Evolutionary conservation across 1,284 basidiomycete species (phyloP), one percentile per base, ranked within the genome.

Genomic region (Termitomyces sp.): DNA sequence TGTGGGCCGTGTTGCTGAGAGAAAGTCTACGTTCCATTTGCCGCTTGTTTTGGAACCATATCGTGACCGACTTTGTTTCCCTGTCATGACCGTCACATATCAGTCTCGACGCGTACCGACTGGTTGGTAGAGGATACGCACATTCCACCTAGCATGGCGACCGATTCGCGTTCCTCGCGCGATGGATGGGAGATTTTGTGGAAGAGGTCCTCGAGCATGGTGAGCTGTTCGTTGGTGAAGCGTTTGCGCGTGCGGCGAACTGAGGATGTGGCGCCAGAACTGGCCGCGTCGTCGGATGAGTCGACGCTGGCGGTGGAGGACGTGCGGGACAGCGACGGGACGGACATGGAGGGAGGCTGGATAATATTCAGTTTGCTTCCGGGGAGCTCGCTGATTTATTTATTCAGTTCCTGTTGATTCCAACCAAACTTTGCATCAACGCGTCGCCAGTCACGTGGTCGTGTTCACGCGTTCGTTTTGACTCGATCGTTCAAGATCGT

Each of bases 31-130:
- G 83, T 63, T 88, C 86, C 40, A 80, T 85, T 67, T 90, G 87
- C 9, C 87, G 83, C 68, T 88, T 88, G 68, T 90, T 90, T 67
- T 89, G 87, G 72, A 90, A 88, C 87, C 87, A 90, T 49, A 89
- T 85, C 3, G 86, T 90, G 21, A 90, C 86, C 1, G 85, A 86
- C 62, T 88, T 88, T 34, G 81, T 76, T 68, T 89, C 86, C 77
- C 87, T 90, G 56, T 36, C 31, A 12, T 46, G 50, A 17, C 57
- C 50, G 61, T 54, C 47, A 45, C 40, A 36, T 43, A 28, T 55
- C 15, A 55, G 36, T 21, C 26, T 43, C 39, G 46, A 53, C 47
- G 47, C 43, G 56, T 50, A 43, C 4, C 5, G 31, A 26, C 19
- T 36, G 39, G 33, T 43, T 33, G 17, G 28, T 10, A 26, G 26